Evolutionary conservation across 1,139 yeast species (phyloP).

Genomic region (Pichia sorboxylosa): DNA sequence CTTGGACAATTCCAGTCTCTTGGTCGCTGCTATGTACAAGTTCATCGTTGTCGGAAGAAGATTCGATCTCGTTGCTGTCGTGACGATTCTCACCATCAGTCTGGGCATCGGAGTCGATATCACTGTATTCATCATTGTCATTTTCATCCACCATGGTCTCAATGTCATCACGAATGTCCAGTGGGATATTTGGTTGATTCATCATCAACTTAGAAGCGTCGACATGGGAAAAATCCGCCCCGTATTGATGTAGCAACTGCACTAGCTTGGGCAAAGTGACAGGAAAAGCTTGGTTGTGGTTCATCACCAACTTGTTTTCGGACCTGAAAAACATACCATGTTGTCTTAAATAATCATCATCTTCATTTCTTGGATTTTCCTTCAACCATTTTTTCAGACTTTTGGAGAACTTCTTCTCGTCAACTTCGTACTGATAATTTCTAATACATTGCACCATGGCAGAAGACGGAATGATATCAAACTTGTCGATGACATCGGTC

Average conservation of each 20-base stretch:
- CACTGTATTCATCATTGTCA: conserved; percentile 15
- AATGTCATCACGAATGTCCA: conserved; percentile 46
- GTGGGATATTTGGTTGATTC: conserved; percentile 54
- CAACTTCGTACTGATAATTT: conserved; percentile 74
- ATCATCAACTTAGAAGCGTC: conserved; percentile 33
- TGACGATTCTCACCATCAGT: too few species aligned
- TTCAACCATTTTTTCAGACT: conserved; percentile 27
- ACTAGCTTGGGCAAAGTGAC: conserved; percentile 47
- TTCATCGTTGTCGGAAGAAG: too few species aligned
- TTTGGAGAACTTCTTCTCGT: conserved; percentile 55
- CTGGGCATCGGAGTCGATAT: too few species aligned
- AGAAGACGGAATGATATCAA: conserved; percentile 49
- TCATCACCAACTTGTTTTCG: conserved; percentile 35
- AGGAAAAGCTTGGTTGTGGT: conserved; percentile 37
- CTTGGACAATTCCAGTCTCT: too few species aligned
- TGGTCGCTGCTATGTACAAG: too few species aligned
- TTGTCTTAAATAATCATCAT: conserved; percentile 11
- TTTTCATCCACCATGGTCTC: conserved; percentile 46
- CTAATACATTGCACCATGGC: conserved; percentile 65
- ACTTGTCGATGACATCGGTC: conserved; percentile 45
- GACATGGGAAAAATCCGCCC: conserved; percentile 45
- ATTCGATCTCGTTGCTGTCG: too few species aligned
- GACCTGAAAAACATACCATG: conserved; percentile 24
- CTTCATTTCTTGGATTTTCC: conserved; percentile 8
- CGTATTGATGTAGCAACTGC: conserved; percentile 50